These are phyloP conservation scores for Exserohilum turcica DNA, from an alignment of 2,329 filamentous ascomycete genomes.

Conservation along the genomic window DNA sequence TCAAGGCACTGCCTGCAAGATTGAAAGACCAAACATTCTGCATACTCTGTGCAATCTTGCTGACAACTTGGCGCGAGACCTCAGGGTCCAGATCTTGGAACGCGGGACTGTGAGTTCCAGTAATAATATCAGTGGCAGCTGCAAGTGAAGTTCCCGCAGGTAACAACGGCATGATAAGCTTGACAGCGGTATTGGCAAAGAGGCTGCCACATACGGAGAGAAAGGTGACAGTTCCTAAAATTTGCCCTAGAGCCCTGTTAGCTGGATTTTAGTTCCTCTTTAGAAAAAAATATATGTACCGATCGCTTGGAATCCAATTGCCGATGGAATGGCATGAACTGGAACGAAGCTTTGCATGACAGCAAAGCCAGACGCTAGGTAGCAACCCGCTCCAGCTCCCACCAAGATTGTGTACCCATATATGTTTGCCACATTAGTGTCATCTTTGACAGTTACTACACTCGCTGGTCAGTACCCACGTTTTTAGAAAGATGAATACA, in stretches of 20 bases:
- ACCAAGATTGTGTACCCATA: conserved; percentile 32
- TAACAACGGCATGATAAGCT: neutral
- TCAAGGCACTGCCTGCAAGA: neutral
- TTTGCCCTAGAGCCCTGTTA: too few species aligned
- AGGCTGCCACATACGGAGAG: conserved; percentile 6
- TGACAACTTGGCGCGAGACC: neutral
- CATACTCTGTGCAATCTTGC: neutral
- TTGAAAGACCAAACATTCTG: neutral
- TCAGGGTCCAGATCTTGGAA: neutral
- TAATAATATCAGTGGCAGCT: neutral
- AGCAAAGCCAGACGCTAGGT: conserved; percentile 21
- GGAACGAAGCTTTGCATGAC: conserved; percentile 18
- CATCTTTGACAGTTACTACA: conserved; percentile 25
- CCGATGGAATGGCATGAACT: conserved; percentile 7
- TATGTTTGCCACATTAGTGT: conserved; percentile 15
- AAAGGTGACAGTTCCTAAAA: conserved; percentile 1
- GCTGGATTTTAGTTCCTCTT: too few species aligned
- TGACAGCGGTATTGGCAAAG: neutral
- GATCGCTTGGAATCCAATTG: neutral
- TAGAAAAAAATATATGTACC: neutral
- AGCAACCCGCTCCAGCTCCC: conserved; percentile 23
- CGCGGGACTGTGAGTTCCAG: neutral
- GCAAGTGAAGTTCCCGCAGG: too few species aligned
- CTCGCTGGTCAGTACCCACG: too few species aligned
- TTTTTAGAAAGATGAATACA: conserved; percentile 1